Conservation (phyloP, 2,329 filamentous ascomycete genomes). For the Epichloe sylvatica region DNA sequence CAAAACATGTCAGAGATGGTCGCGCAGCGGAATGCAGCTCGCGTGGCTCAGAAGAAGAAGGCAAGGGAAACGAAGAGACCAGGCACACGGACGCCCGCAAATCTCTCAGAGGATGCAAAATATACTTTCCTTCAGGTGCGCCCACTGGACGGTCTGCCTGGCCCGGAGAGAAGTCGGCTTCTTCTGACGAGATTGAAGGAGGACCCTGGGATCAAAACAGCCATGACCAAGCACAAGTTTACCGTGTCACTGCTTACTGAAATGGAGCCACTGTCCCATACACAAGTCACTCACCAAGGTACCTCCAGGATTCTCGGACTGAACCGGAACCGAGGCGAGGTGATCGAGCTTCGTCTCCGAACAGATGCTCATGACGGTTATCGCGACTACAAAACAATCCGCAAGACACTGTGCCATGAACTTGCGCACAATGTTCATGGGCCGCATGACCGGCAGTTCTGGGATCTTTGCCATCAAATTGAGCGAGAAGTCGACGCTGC, state of each 20-base stretch:
- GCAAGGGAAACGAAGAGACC: slow-evolving; percentile 10
- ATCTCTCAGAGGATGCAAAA: slow-evolving; percentile 36
- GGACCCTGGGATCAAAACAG: slow-evolving; percentile 71
- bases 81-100: not conserved
- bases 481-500: slow-evolving; percentile 70
- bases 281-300: slow-evolving; percentile 53
- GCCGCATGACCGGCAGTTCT: slow-evolving; percentile 76
- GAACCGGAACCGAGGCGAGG: slow-evolving; percentile 77
- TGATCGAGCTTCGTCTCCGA: slow-evolving; percentile 79
- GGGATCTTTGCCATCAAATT: slow-evolving; percentile 76
- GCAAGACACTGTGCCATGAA: slow-evolving; percentile 89
- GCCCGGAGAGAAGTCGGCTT: slow-evolving; percentile 53
- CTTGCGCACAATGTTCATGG: slow-evolving; percentile 82
- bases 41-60: slow-evolving; percentile 19
- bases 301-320: slow-evolving; percentile 67
- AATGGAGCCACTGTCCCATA: slow-evolving; percentile 83
- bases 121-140: slow-evolving; percentile 75
- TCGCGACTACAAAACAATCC: slow-evolving; percentile 79
- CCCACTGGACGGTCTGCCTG: slow-evolving; percentile 64
- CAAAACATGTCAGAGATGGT: slow-evolving; percentile 33
- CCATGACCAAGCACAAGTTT: slow-evolving; percentile 78
- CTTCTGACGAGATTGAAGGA: slow-evolving; percentile 65
- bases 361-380: slow-evolving; percentile 93
- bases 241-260: slow-evolving; percentile 77
- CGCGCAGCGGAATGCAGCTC: slow-evolving; percentile 32